Conservation (phyloP, 2,329 filamentous ascomycete species). For the Ramichloridium luteum region DNA sequence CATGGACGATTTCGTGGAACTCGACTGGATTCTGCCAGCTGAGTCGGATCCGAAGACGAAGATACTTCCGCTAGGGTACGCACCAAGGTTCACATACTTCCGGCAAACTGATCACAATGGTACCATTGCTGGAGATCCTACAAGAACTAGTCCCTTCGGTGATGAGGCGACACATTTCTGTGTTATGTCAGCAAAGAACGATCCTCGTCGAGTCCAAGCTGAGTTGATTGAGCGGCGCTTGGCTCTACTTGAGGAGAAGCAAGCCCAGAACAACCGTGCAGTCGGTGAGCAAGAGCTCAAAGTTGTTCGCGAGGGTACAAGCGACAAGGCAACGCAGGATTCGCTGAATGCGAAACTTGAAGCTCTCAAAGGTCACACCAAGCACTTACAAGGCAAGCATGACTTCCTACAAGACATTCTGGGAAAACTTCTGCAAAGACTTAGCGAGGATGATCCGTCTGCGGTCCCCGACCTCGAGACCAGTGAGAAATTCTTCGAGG, state of each 20-base stretch:
- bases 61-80: constrained; percentile 82
- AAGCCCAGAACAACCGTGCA: constrained; percentile 58
- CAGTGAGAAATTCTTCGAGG: constrained; percentile 34
- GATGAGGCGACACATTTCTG: constrained; percentile 89
- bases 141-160: constrained; percentile 79
- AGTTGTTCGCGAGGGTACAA: constrained; percentile 42
- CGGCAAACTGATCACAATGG: constrained; percentile 87
- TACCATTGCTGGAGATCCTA: constrained; percentile 65
- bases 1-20: constrained; percentile 97
- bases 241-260: constrained; percentile 64
- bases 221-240: constrained; percentile 74
- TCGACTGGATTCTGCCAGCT: constrained; percentile 89
- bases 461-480: constrained; percentile 32
- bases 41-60: constrained; percentile 86
- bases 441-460: constrained; percentile 45
- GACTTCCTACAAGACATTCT: constrained; percentile 48
- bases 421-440: constrained; percentile 42
- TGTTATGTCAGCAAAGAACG: constrained; percentile 64
- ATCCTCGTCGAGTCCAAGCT: constrained; percentile 78
- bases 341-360: constrained; percentile 46
- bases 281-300: constrained; percentile 64
- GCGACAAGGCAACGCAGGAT: constrained; percentile 30
- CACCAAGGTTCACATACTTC: constrained; percentile 94
- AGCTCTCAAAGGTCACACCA: constrained; percentile 43
- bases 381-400: constrained; percentile 45